Evolutionary conservation across 495 filamentous ascomycete genomes (phyloP), one percentile per base, ranked within the genome.

Genomic region (Penicillium mononematosum): DNA sequence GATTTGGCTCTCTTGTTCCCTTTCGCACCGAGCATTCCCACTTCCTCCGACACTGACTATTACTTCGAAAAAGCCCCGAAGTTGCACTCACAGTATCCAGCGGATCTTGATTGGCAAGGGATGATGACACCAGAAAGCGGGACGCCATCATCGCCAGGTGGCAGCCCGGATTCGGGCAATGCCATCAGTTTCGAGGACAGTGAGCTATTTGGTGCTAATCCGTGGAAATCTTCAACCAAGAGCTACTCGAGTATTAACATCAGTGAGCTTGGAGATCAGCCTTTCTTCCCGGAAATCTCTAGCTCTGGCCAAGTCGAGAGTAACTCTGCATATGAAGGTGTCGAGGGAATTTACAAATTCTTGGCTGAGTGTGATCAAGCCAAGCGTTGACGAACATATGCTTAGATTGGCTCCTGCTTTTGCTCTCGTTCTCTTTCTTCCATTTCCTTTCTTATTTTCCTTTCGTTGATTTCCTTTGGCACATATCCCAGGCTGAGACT

Each of bases 341-440:
- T 90, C 16, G 88, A 95, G 62, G 93, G 92, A 0, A 91, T 98
- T 19, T 90, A 92, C 69, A 82, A 82, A 41, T 97, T 96, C 69
- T 63, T 98, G 46, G 89, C 89, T 67, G 88, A 95, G 61, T 94
- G 92, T 66, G 90, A 96, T 69, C 75, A 77, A 17, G 81, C 85
- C 32, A 68, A 65, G 43, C 67, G 60, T 44, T 65, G 41, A 61
- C 50, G 14, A 2, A 42, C 20, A 12, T 42, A 12, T 42, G 25
- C 12, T 47, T 8, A 34, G 6, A 46, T 22, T 25, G 36, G 34
- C 5, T 38, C 0, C 19, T 58, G 1, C 5, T 53, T 62, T n/a
- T 11, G 7, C 27, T 32, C 45, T 45, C 6, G 43, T 7, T 36
- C 20, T 14, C 38, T 5, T 6, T 10, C 27, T 41, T 29, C 22